Percentiles rank a stretch among this genome's conserved stretches.
These are phyloP conservation scores for Elongisporangium senticosum DNA, from an alignment of 352 stramenopile species.

Conservation along the genomic window DNA sequence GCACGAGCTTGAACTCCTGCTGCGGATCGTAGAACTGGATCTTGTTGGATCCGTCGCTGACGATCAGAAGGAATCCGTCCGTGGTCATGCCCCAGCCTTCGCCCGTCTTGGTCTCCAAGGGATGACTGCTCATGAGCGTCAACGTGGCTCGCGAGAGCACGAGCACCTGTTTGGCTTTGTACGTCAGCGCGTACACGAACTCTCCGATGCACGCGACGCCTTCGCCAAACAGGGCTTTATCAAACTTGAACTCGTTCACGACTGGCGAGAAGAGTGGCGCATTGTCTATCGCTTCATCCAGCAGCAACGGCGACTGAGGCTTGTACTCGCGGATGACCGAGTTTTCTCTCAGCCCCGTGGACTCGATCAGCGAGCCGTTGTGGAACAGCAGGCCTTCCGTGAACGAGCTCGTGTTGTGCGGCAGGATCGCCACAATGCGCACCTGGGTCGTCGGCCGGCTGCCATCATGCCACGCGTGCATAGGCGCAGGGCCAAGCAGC, in stretches of 20 bases:
- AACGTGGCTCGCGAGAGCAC: constrained; percentile 57
- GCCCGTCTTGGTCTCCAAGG: constrained; percentile 66
- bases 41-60: constrained; percentile 74
- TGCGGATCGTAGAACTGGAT: constrained; percentile 78
- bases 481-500: constrained; percentile 3
- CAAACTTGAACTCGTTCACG: constrained; percentile 51
- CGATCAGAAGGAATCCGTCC: constrained; percentile 74
- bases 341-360: constrained; percentile 51
- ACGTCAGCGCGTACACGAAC: constrained; percentile 80
- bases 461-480: constrained; percentile 4
- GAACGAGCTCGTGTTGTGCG: constrained; percentile 61
- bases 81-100: constrained; percentile 88
- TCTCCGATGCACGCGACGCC: constrained; percentile 67
- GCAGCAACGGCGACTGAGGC: neutral
- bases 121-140: constrained; percentile 36
- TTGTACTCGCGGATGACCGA: constrained; percentile 74
- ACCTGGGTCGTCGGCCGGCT: constrained; percentile 31
- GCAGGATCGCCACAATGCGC: constrained; percentile 51
- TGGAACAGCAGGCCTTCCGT: constrained; percentile 74
- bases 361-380: constrained; percentile 59
- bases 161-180: constrained; percentile 61
- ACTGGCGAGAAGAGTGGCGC: constrained; percentile 7
- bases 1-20: constrained; percentile 45
- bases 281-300: neutral
- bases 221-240: constrained; percentile 66